phyloP scores from a whole-genome alignment of 352 stramenopile species.

The Pythium aquatile region DNA sequence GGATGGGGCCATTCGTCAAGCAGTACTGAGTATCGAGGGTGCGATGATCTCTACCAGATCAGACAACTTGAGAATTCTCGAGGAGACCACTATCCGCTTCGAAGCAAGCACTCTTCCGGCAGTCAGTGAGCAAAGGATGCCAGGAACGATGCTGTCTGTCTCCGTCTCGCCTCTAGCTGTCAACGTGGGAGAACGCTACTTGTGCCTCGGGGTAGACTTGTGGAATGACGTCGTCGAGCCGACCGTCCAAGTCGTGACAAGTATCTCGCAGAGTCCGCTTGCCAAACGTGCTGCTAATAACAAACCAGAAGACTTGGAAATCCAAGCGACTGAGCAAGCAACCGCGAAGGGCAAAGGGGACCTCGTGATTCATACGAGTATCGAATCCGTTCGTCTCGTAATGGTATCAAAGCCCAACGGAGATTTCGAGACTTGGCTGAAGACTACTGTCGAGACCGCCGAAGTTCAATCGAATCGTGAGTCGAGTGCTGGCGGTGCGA shows the following conservation, averaged over 20 bases:
- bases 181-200: slow-evolving; percentile 24
- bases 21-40: slow-evolving; percentile 12
- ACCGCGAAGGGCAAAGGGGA: not conserved
- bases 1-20: not conserved
- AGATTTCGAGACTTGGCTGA: slow-evolving; percentile 27
- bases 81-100: slow-evolving; percentile 34
- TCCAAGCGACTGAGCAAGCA: not conserved
- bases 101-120: not conserved
- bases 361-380: slow-evolving; percentile 1
- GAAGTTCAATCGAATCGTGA: slow-evolving; percentile 20
- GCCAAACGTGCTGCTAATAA: not conserved
- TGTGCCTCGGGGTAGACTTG: slow-evolving; percentile 26
- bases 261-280: slow-evolving; percentile 11
- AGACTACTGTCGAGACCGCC: slow-evolving; percentile 16
- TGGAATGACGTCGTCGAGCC: slow-evolving; percentile 31
- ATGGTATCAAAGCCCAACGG: slow-evolving; percentile 20
- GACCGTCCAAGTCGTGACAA: slow-evolving; percentile 18
- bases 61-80: slow-evolving; percentile 22
- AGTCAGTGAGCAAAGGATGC: not conserved
- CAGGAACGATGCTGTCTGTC: slow-evolving; percentile 3
- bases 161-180: slow-evolving; percentile 17
- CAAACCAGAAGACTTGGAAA: not conserved
- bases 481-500: not conserved
- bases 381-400: slow-evolving; percentile 20
- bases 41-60: slow-evolving; percentile 17